phyloP scores from a whole-genome alignment of 176 grass and related monocot species.

The Carex myosuroides region DNA sequence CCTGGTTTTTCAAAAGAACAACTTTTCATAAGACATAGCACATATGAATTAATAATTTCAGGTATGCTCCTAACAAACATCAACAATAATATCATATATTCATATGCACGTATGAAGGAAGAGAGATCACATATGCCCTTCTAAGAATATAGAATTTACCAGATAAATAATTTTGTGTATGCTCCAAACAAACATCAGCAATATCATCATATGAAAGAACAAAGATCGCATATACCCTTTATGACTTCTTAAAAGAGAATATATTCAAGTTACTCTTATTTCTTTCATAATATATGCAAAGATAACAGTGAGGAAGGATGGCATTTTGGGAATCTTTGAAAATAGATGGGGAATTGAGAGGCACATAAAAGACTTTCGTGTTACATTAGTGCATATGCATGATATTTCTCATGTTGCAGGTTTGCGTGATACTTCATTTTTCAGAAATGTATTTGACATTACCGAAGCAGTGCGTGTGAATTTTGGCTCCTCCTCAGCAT shows the following conservation, averaged over 20 bases:
- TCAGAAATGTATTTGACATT: slow-evolving; percentile 22
- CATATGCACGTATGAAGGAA: neutral
- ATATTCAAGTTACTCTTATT: neutral
- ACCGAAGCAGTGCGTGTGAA: slow-evolving; percentile 43
- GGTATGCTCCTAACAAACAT: neutral
- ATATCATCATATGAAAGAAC: no score
- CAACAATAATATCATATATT: neutral
- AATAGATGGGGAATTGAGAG: neutral
- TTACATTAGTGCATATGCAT: neutral
- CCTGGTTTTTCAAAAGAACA: neutral
- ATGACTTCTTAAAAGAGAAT: neutral
- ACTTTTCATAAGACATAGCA: neutral
- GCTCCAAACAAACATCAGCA: no score
- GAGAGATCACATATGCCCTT: neutral
- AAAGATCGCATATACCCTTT: neutral
- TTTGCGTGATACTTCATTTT: neutral
- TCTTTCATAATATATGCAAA: neutral
- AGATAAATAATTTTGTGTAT: neutral
- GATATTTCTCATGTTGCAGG: neutral
- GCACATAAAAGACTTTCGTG: neutral
- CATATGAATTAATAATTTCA: neutral
- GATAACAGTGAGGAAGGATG: neutral
- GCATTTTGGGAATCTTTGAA: neutral
- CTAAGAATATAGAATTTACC: neutral
- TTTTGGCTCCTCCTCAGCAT: slow-evolving; percentile 53